Evolutionary conservation across 2,329 filamentous ascomycete species (phyloP), one percentile per base, ranked within the genome.

Genomic region (Neonectria neomacrospora): DNA sequence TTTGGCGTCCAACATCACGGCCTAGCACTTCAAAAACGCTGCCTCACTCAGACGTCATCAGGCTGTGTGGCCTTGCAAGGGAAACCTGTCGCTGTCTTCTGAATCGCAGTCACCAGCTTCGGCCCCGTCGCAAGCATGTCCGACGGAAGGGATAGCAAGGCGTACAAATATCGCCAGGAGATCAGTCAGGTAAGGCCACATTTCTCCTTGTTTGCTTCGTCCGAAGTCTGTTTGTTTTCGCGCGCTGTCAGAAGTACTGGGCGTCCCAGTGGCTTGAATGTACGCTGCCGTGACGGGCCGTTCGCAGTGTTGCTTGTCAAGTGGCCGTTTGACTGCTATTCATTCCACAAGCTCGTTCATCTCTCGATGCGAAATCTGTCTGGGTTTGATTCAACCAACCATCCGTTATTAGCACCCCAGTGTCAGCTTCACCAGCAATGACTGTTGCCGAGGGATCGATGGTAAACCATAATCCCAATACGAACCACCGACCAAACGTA

Each of bases 91-190:
- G n/a, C 11, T 20, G 16, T 18, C 37, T 41, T 9, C 16, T 41
- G 37, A 41, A 20, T 20, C 37, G 37, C 37, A 20, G 28, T 9
- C 45, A 8, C 41, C 20, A n/a, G 26, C 30, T 16, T 42, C 23
- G 34, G 37, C 34, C 28, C 37, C 20, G 39, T 50, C 52, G 61
- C 47, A 51, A 54, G 55, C 26, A 72, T 72, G 71, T 61, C 69
- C 71, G 92, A 96, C 44, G 62, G 71, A 55, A 77, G 67, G 63
- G 77, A 79, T 44, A 78, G 89, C 87, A 79, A 86, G 75, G 80
- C 84, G 66, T 87, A 86, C 74, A 98, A 97, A 80, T 99, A 98
- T 80, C 90, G 94, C 78, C 94, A 96, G 82, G 96, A 99, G 85
- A 99, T 99, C 81, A 96, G 97, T 81, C 95, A 96, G 91, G 92